phyloP scores from a whole-genome alignment of 73 alveolate species.

The Tetrahymena thermophila region DNA sequence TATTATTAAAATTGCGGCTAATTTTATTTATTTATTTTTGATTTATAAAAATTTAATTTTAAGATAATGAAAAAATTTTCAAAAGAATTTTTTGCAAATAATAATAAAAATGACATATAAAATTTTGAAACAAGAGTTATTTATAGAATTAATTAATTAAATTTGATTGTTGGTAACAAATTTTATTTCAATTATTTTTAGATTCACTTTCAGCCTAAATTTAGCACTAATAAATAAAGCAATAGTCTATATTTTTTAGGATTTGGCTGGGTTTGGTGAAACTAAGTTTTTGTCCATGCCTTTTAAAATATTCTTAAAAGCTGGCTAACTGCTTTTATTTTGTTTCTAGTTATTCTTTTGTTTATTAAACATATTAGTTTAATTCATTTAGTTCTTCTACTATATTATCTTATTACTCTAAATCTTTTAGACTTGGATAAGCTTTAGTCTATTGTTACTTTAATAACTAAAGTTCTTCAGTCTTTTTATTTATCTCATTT shows the following conservation, averaged over 20 bases:
- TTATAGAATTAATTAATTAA: too few relatives aligned
- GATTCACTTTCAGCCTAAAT: not conserved
- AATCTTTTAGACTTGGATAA: not conserved
- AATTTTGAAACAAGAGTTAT: not conserved
- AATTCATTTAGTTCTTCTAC: not conserved
- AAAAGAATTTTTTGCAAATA: not conserved
- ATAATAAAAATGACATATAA: too few relatives aligned
- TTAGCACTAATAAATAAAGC: not conserved
- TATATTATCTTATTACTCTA: not conserved
- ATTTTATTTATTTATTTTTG: too few relatives aligned
- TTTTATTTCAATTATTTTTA: not conserved
- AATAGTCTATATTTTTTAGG: not conserved
- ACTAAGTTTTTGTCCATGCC: not conserved
- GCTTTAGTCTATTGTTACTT: not conserved
- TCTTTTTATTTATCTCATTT: not conserved
- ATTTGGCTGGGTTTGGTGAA: not conserved
- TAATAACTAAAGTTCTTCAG: not conserved
- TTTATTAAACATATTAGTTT: too few relatives aligned
- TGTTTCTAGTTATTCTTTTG: not conserved
- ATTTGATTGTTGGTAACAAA: too few relatives aligned
- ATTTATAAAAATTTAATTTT: too few relatives aligned
- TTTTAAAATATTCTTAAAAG: not conserved
- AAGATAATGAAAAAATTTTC: too few relatives aligned
- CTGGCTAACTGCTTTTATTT: not conserved
- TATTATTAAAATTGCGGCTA: too few relatives aligned